Base-by-base conservation (phyloP, 129 eudicot genomes). In the Flaveria bidentis region DNA sequence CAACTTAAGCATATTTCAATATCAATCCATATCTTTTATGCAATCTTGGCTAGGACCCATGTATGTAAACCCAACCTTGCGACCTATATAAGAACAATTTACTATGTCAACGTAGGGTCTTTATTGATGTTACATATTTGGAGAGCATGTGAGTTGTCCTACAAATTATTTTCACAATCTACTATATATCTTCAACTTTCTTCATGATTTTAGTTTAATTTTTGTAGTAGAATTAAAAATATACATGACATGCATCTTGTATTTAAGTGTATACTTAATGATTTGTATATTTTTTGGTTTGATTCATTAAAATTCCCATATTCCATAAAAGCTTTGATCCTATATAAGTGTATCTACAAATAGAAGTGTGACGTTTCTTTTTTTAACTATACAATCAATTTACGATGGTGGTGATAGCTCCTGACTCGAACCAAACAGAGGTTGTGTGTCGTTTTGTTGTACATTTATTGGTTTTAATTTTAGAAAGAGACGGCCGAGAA, bases 1-100 rank as follows among this genome's bases (percentile, higher is more conserved):
- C 66, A 28, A 60, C 41, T 60, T 60, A 11, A 22, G 14, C 9
- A 25, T 60, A 23, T 60, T 60, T 23, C 36, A 23, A 58, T 22
- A 22, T 20, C 65, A 22, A 22, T n/a, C 65, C 33, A 23, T 23
- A 58, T 60, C 66, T 60, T 60, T 60, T 60, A 23, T 60, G 6
- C 36, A 60, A 60, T 60, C 66, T 23, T 60, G n/a, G 33, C 17
- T 60, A 60, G 66, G 66, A 60, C 66, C 41, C 66, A 60, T 60
- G 39, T 60, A 60, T 25, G 5, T 11, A 58, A 58, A 28, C 5
- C 39, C 39, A 60, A 60, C 9, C 33, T 60, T 60, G 39, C 12
- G 26, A 60, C 36, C 66, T 25, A 23, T 58, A 23, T 58, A 58
- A 58, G 66, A 60, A 23, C 66, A 60, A 60, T 23, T 60, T 23